Percentiles rank a stretch among this genome's conserved stretches.
Conservation (phyloP, 1,284 basidiomycete species). For the Cerrena zonata region DNA sequence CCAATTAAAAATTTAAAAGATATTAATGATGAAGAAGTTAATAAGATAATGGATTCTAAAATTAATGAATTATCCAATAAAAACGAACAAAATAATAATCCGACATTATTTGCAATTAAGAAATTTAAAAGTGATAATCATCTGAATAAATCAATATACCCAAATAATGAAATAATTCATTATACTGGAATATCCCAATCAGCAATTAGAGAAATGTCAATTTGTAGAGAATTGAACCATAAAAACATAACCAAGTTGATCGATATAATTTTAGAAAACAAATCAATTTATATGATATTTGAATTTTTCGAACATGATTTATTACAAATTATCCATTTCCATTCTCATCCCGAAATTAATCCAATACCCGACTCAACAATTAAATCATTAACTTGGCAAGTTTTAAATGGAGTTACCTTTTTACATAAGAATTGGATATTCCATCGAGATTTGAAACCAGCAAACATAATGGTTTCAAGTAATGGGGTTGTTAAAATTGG, state of each 20-base stretch:
- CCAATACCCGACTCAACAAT: constrained; percentile 75
- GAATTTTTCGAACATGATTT: constrained; percentile 99
- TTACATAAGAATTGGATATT: constrained; percentile 93
- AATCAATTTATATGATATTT: constrained; percentile 98
- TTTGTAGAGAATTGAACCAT: constrained; percentile 86
- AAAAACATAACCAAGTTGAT: constrained; percentile 87
- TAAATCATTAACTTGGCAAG: constrained; percentile 90
- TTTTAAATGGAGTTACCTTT: constrained; percentile 92
- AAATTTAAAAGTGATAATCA: too few species aligned
- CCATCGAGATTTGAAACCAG: constrained; percentile 95
- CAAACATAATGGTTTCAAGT: constrained; percentile 93
- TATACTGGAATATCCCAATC: too few species aligned
- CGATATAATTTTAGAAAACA: constrained; percentile 95
- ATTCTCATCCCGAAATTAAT: constrained; percentile 80
- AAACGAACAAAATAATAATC: too few species aligned
- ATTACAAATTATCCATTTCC: constrained; percentile 97
- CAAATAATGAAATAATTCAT: too few species aligned
- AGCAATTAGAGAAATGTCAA: too few species aligned
- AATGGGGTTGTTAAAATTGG: constrained; percentile 93
- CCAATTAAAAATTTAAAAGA: too few species aligned
- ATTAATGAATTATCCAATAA: too few species aligned
- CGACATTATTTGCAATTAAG: too few species aligned
- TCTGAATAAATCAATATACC: too few species aligned
- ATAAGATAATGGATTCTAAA: too few species aligned
- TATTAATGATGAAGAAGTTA: too few species aligned